Evolutionary conservation across 768 basidiomycete genomes (phyloP).

Genomic region (Paxillus rubicundulus): DNA sequence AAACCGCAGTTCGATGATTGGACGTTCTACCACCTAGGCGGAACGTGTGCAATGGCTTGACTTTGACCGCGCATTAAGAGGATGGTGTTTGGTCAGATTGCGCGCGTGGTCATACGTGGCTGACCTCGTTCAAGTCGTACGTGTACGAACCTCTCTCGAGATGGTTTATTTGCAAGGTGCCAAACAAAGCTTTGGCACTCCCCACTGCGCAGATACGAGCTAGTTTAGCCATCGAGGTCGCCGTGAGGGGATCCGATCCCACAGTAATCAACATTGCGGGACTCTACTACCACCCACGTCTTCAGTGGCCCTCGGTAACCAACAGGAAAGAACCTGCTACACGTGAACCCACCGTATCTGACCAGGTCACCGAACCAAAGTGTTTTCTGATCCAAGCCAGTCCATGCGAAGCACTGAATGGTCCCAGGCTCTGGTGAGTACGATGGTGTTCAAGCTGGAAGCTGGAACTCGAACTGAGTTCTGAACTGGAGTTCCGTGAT

Average conservation of each 20-base stretch:
- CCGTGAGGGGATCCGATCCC: neutral
- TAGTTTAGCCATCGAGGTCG: neutral
- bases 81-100: no score
- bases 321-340: conserved; percentile 4
- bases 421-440: neutral
- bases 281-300: conserved; percentile 8
- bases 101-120: no score
- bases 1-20: neutral
- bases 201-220: no score
- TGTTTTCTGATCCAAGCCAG: conserved; percentile 6
- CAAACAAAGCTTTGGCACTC: no score
- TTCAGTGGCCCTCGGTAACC: neutral
- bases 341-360: conserved; percentile 2
- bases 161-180: no score
- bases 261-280: neutral
- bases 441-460: neutral
- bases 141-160: no score
- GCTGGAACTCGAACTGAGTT: neutral
- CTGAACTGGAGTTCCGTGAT: neutral
- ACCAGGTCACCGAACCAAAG: conserved; percentile 6
- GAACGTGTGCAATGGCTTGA: no score
- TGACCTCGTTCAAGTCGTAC: no score
- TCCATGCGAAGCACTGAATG: conserved; percentile 5
- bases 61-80: no score
- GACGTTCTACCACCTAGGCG: no score